Evolutionary conservation across 208 protist species (phyloP), one percentile per base, ranked within the genome.

Genomic region (Acanthamoeba lenticulata): DNA sequence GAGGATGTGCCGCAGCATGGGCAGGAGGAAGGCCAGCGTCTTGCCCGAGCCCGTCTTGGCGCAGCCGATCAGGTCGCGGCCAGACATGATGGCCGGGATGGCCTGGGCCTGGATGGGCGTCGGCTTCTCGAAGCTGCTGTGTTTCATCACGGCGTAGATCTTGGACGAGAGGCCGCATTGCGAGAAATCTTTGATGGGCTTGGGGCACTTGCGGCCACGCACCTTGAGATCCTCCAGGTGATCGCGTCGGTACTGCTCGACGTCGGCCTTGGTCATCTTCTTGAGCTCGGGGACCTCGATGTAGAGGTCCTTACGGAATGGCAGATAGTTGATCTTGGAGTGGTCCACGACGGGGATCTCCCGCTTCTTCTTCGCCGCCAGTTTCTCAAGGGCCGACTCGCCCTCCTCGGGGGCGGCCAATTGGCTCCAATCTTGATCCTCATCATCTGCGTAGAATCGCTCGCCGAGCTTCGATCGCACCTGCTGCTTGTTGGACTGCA

Each of bases 11-110:
- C 94, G 32, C 36, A 98, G 92, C 34, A 98, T 95, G 32, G 98
- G 98, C 40, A 98, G 92, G 15, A 98, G 49, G 88, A 98, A 99
- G 27, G 97, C 97, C 7, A 98, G 95, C 60, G 98, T 99, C 94
- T 99, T 99, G 27, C 98, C 98, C 5, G 97, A 98, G 34, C 98
- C 98, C 32, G 97, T 99, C 81, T 97, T 95, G 2, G 97, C 97
- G 32, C 98, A 97, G 38, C 94, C 98, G 57, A 99, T 97, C 17
- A 98, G 74, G 95, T 99, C 98, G 45, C 97, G 93, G 49, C 95
- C 94, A 7, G 94, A 40, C 34, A 99, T 90, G 24, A 94, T 97
- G 21, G 98, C 94, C 2, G 98, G 98, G 47, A 99, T 98, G 32
- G 96, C 92, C 67, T 95, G 94, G 24, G 94, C 97, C 94, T 99